Evolutionary conservation across 1,284 basidiomycete species (phyloP), one percentile per base, ranked within the genome.

Genomic region (Leucoagaricus sp.): DNA sequence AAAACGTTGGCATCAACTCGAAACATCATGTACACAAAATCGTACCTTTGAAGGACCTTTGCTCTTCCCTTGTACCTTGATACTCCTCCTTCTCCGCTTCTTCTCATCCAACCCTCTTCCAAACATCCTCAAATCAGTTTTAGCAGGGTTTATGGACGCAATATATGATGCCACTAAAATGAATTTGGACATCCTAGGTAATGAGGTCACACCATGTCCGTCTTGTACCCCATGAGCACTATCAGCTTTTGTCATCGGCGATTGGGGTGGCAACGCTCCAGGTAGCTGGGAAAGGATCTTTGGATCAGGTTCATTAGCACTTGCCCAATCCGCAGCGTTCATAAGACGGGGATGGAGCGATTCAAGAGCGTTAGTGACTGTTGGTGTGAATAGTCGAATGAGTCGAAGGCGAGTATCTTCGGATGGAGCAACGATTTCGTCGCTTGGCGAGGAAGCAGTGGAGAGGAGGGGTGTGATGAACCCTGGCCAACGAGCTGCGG

Each of bases 101-200:
- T 86, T 83, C 64, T 88, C 87, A 55, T 88, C 85, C 29, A 83
- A 65, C 0, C 86, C 84, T 12, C 88, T 69, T 4, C 89, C 89
- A 69, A 95, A 93, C 79, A 95, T 87, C 28, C 89, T 77, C 61
- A 93, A 55, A 69, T 97, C 95, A 5, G 85, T 86, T 64, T 87
- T 89, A 0, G 86, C 71, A 0, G 94, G 94, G 68, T 97, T 97
- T 57, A 89, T 92, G 45, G 90, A 93, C 1, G 93, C 93, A 31
- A 96, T 73, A 68, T 89, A 97, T 0, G 89, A 83, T 0, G 94
- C 91, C 7, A 96, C 71, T 10, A 96, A 73, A 17, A 96, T 78
- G 65, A 88, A 95, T 61, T 89, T 89, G 12, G 84, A 85, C 70
- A 89, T 72, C 59, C 63, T 60, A 33, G 64, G 64, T 15, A 72